Evolutionary conservation across 2,329 filamentous ascomycete species (phyloP).

Genomic region (Penicillium freii): DNA sequence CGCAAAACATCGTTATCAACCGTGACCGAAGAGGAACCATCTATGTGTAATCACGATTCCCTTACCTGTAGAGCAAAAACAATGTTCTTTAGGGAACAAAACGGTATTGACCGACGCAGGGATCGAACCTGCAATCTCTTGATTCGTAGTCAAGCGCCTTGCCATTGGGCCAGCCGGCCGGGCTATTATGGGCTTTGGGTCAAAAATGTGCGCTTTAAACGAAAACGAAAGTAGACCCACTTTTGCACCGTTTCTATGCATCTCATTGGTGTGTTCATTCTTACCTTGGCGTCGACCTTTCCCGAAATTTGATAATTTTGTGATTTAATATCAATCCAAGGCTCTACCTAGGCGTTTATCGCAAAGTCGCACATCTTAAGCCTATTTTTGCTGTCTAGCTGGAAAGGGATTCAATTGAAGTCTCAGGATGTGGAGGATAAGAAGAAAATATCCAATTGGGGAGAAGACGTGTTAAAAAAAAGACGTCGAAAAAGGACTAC

Average conservation of each 20-base stretch:
- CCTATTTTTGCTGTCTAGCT: not conserved
- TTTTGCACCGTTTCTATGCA: not conserved
- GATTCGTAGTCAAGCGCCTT: slow-evolving; percentile 55
- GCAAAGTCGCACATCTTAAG: not conserved
- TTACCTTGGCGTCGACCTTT: too few relatives aligned
- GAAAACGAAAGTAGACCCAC: rapidly evolving
- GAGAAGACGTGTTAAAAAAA: not conserved
- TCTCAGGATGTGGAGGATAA: not conserved
- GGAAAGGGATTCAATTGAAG: not conserved
- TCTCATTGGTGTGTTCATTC: not conserved
- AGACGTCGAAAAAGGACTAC: not conserved
- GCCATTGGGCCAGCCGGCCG: slow-evolving; percentile 47
- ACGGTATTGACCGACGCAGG: slow-evolving; percentile 38
- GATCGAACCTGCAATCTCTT: slow-evolving; percentile 52
- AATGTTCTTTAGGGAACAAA: too few relatives aligned
- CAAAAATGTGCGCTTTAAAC: not conserved
- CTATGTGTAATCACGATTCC: too few relatives aligned
- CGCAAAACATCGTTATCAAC: too few relatives aligned
- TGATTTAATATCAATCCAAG: too few relatives aligned
- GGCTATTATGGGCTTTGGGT: not conserved
- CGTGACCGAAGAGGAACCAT: too few relatives aligned
- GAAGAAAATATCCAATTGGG: not conserved
- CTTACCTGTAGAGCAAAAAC: not conserved
- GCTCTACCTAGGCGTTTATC: too few relatives aligned
- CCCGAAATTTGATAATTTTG: too few relatives aligned